A percentile compares a stretch with the other conserved stretches of the same genome.
Evolutionary conservation across 257 asterid genomes (phyloP).

Genomic region (Fraxinus pennsylvanica): DNA sequence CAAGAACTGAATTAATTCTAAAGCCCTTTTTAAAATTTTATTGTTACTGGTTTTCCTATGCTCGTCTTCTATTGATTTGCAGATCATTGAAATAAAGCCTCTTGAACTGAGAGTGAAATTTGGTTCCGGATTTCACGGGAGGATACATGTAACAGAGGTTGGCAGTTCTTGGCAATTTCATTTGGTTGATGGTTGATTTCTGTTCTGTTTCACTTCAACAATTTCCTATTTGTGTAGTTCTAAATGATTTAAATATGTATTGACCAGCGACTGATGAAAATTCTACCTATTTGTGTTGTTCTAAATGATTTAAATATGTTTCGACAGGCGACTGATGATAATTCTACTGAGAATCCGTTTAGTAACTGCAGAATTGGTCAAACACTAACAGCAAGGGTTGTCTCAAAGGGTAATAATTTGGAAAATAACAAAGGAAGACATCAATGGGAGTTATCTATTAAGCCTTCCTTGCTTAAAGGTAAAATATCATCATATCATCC

Average conservation of each 20-base stretch:
- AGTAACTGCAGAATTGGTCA: constrained; percentile 67
- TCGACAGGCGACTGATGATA: constrained; percentile 68
- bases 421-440: constrained; percentile 44
- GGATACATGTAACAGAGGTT: constrained; percentile 94
- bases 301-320: constrained; percentile 18
- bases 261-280: constrained; percentile 66
- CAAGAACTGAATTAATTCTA: background rate
- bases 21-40: background rate
- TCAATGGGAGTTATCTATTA: constrained; percentile 79
- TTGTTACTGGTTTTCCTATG: constrained; percentile 6
- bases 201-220: background rate
- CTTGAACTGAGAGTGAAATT: constrained; percentile 82
- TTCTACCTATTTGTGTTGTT: constrained; percentile 36
- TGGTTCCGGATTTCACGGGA: constrained; percentile 81
- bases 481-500: constrained; percentile 17
- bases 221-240: background rate
- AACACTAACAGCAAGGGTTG: constrained; percentile 67
- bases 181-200: constrained; percentile 10
- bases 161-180: constrained; percentile 30
- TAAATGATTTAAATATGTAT: constrained; percentile 23
- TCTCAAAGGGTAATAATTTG: constrained; percentile 58
- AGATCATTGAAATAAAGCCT: constrained; percentile 88
- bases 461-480: constrained; percentile 77
- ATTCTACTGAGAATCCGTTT: constrained; percentile 64
- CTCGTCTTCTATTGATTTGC: constrained; percentile 36